These are phyloP conservation scores for Fusarium caatingaense DNA, from an alignment of 2,329 filamentous ascomycete species.

Conservation along the genomic window DNA sequence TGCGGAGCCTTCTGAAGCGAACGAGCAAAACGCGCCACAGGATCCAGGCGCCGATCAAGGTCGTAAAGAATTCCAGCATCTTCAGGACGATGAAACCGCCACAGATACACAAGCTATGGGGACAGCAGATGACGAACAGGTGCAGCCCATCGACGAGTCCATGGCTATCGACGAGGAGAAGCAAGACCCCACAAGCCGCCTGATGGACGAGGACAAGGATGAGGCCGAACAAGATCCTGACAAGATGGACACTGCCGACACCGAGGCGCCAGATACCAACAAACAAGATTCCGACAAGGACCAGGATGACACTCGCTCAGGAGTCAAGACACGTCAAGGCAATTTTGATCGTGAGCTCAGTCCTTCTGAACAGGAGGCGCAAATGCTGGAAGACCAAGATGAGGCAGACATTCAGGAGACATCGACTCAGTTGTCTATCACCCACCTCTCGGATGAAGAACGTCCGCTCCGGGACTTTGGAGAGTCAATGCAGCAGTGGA, in stretches of 20 bases:
- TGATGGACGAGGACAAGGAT: conserved; percentile 68
- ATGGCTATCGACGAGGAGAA: conserved; percentile 84
- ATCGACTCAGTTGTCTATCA: conserved; percentile 75
- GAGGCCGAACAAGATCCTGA: conserved; percentile 59
- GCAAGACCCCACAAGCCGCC: conserved; percentile 59
- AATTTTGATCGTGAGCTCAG: conserved; percentile 66
- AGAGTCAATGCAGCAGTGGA: conserved; percentile 81
- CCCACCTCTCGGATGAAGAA: conserved; percentile 69
- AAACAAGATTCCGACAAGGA: conserved; percentile 58
- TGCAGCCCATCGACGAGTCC: conserved; percentile 84
- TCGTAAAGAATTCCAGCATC: conserved; percentile 90
- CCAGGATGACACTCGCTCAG: conserved; percentile 66
- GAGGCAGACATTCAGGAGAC: conserved; percentile 63
- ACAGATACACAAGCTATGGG: conserved; percentile 94
- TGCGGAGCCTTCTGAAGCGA: conserved; percentile 56
- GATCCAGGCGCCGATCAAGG: conserved; percentile 67
- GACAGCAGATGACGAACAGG: conserved; percentile 87
- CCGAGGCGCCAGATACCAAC: conserved; percentile 55
- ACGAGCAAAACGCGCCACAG: conserved; percentile 56
- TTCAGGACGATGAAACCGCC: conserved; percentile 82
- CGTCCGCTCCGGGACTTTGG: conserved; percentile 60
- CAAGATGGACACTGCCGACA: conserved; percentile 56
- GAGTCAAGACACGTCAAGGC: conserved; percentile 69
- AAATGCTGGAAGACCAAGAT: conserved; percentile 61
- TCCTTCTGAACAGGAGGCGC: conserved; percentile 56